Base-by-base conservation (phyloP, 345 rosid species). In the Brassica nigra region DNA sequence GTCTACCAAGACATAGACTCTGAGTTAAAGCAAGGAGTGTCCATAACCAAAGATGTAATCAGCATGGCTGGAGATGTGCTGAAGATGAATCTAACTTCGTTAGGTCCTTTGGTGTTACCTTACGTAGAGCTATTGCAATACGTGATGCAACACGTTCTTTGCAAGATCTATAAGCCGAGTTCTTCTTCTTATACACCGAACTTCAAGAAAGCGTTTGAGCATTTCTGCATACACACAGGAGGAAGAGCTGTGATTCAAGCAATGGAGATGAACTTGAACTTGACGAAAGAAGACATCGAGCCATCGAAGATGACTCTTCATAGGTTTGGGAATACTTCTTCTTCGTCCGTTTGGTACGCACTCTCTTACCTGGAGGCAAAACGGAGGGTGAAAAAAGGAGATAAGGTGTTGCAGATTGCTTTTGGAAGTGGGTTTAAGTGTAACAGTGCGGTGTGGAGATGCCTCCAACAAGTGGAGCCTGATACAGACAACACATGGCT, bases 331-430 rank as follows among this genome's bases (percentile, higher is more conserved):
- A 87, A 88, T 66, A 88, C 90, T 9, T 91, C 94, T 36, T 88
- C 93, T 1, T 89, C 89, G 5, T 90, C 91, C 3, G 78, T 89
- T 18, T 88, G 92, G 91, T 89, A 86, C 2, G 90, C 68, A 57
- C 77, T 89, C 63, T 79, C 81, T 64, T 87, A 88, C 77, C 77
- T 83, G 10, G 89, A 88, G 75, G 81, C 90, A 12, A 84, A 82
- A 75, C 77, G 83, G 71, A 86, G 86, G 59, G 80, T 86, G 80
- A 89, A 73, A 72, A 79, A 44, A 64, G 87, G 89, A 1, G 83
- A 91, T 44, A 80, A 83, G 44, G 85, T 89, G 36, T 86, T 89
- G 90, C 91, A 89, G 85, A 91, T 88, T 29, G 91, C 89, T 10
- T 82, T 90, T 15, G 94, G 92, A 20, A 87, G 92, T 63, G 79